These are phyloP conservation scores for Aspergillus incahuasiensis DNA, from an alignment of 495 filamentous ascomycete species.

Conservation along the genomic window DNA sequence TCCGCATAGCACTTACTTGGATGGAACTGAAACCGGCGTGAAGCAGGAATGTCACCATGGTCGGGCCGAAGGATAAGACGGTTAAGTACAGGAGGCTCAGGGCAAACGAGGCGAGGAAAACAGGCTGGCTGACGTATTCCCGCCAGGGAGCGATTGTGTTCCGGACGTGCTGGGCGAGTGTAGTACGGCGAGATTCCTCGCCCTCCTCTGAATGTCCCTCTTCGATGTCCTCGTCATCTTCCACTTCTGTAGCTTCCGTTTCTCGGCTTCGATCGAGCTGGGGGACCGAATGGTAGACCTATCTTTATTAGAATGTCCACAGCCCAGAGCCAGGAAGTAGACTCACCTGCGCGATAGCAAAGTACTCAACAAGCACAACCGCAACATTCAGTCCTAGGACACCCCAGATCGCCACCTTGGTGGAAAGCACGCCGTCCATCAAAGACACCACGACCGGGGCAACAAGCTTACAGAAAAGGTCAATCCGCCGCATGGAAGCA, in stretches of 20 bases:
- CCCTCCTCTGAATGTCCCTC: not conserved
- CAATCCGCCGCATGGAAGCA: slow-evolving; percentile 64
- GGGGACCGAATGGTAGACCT: slow-evolving; percentile 41
- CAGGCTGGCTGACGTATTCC: slow-evolving; percentile 36
- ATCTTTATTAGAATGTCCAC: not conserved
- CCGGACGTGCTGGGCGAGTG: slow-evolving; percentile 8
- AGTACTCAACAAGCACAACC: slow-evolving; percentile 51
- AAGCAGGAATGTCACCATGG: slow-evolving; percentile 59
- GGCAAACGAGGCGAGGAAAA: slow-evolving; percentile 52
- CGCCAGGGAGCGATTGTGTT: slow-evolving; percentile 26
- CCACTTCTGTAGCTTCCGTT: not conserved
- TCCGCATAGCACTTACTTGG: slow-evolving; percentile 48
- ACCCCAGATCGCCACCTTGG: slow-evolving; percentile 45
- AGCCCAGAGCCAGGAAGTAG: not conserved
- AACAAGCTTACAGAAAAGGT: slow-evolving; percentile 66
- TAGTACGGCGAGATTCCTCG: not conserved
- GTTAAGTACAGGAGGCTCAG: slow-evolving; percentile 55
- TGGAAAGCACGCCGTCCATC: slow-evolving; percentile 40
- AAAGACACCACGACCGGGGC: slow-evolving; percentile 56
- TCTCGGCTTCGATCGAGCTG: slow-evolving; percentile 22
- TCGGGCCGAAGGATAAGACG: slow-evolving; percentile 52
- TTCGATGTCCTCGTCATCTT: slow-evolving; percentile 1
- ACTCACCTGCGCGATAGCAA: slow-evolving; percentile 49
- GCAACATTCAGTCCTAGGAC: slow-evolving; percentile 35
- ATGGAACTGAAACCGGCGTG: slow-evolving; percentile 49